phyloP scores from a whole-genome alignment of 225 moss, liverwort and hornwort species.

The Polytrichum formosum region DNA sequence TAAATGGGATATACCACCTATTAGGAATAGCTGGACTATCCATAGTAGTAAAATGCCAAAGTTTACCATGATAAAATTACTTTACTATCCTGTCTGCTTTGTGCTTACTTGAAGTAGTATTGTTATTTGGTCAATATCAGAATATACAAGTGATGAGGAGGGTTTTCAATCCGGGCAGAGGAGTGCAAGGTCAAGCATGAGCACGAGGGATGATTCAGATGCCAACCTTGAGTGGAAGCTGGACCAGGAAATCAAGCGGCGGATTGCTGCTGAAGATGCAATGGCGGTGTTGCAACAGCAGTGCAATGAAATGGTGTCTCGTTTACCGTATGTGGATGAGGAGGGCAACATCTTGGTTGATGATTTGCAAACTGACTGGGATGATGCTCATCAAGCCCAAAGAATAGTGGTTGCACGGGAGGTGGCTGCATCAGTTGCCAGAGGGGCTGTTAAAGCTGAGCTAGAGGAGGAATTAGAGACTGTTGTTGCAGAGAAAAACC shows the following conservation, averaged over 20 bases:
- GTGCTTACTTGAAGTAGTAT: neutral
- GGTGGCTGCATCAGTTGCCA: constrained; percentile 78
- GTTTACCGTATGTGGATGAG: constrained; percentile 45
- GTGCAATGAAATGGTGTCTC: constrained; percentile 74
- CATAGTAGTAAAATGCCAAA: too few relatives aligned
- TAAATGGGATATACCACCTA: too few relatives aligned
- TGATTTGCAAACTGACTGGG: constrained; percentile 35
- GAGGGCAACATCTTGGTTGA: constrained; percentile 39
- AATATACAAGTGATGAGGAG: constrained; percentile 78
- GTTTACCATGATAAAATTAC: too few relatives aligned
- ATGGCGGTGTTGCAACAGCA: constrained; percentile 80
- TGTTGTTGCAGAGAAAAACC: constrained; percentile 77
- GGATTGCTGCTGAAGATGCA: constrained; percentile 86
- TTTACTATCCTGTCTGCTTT: neutral
- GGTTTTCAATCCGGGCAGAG: constrained; percentile 29
- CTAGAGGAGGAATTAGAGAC: constrained; percentile 71
- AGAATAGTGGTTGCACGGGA: constrained; percentile 67
- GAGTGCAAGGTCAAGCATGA: constrained; percentile 42
- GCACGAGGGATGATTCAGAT: constrained; percentile 57
- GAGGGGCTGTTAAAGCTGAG: constrained; percentile 84
- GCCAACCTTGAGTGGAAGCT: constrained; percentile 56
- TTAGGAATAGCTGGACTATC: too few relatives aligned
- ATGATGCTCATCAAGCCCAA: constrained; percentile 45
- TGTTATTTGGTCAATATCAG: constrained; percentile 22
- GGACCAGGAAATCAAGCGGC: constrained; percentile 75